A percentile compares a stretch with the other conserved stretches of the same genome.
Conservation (phyloP, 805 yeast species). For the Wickerhamomyces ciferrii region DNA sequence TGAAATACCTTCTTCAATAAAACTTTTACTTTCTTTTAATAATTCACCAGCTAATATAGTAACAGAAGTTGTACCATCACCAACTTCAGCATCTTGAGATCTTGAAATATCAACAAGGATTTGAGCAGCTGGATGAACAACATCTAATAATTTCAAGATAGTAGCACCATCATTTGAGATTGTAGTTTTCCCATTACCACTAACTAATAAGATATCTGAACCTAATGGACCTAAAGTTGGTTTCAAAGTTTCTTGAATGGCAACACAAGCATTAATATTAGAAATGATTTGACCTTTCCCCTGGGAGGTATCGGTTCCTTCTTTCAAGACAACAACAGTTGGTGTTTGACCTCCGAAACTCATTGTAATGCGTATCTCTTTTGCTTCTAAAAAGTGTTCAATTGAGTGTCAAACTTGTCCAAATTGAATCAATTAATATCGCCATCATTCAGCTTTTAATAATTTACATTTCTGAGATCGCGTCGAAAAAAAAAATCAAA, state of each 20-base stretch:
- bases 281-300: slow-evolving; percentile 95
- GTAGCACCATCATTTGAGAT: slow-evolving; percentile 99
- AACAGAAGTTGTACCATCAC: slow-evolving; percentile 97
- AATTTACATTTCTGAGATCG: not conserved
- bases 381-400: too few relatives aligned
- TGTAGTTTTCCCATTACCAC: slow-evolving; percentile 79
- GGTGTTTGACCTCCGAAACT: slow-evolving; percentile 92
- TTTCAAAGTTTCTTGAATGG: slow-evolving; percentile 91
- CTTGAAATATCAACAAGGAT: slow-evolving; percentile 91
- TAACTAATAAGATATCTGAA: slow-evolving; percentile 88
- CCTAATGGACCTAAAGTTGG: slow-evolving; percentile 98
- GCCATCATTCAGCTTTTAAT: not conserved
- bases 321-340: slow-evolving; percentile 95
- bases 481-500: not conserved
- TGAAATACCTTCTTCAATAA: slow-evolving; percentile 94
- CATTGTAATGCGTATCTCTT: slow-evolving; percentile 48
- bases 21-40: slow-evolving; percentile 81
- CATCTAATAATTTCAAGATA: slow-evolving; percentile 83
- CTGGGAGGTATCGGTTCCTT: slow-evolving; percentile 96
- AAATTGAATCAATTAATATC: too few relatives aligned
- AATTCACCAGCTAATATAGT: slow-evolving; percentile 93
- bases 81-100: slow-evolving; percentile 97
- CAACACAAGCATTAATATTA: slow-evolving; percentile 94
- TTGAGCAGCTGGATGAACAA: slow-evolving; percentile 98
- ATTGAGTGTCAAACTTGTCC: too few relatives aligned